Conservation (phyloP, 1,284 basidiomycete genomes). For the Fistulina hepatica region DNA sequence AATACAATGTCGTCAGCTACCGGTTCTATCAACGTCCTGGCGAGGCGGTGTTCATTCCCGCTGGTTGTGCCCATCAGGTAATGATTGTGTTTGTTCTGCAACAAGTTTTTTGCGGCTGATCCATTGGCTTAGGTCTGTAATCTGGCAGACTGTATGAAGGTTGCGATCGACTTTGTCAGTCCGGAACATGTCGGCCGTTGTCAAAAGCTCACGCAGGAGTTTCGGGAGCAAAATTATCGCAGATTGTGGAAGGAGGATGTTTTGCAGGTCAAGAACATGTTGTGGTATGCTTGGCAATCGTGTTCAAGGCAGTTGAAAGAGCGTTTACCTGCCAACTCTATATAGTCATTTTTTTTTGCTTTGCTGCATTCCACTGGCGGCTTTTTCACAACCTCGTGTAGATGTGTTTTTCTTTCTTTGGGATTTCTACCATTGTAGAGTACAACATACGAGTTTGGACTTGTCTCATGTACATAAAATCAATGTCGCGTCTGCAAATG, state of each 20-base stretch:
- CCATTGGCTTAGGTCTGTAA: constrained; percentile 54
- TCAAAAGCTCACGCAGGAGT: constrained; percentile 78
- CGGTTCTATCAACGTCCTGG: constrained; percentile 83
- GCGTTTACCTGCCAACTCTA: no score
- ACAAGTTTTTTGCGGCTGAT: constrained; percentile 1
- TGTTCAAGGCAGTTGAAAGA: constrained; percentile 32
- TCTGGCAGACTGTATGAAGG: constrained; percentile 87
- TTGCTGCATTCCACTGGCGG: no score
- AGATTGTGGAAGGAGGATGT: constrained; percentile 93
- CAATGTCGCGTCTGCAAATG: no score
- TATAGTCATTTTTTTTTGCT: no score
- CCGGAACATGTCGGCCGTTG: constrained; percentile 84
- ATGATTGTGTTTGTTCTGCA: no score
- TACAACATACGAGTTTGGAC: no score
- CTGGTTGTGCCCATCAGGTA: constrained; percentile 91
- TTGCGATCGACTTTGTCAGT: constrained; percentile 93
- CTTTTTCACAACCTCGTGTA: no score
- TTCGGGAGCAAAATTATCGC: constrained; percentile 77
- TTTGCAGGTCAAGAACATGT: constrained; percentile 80
- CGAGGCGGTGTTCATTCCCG: constrained; percentile 93
- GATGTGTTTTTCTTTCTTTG: no score
- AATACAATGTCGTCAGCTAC: constrained; percentile 66
- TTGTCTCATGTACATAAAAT: no score
- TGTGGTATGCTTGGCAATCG: constrained; percentile 86
- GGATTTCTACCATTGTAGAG: no score